Conservation (phyloP, 2,329 filamentous ascomycete genomes). For the Diaporthe citri region DNA sequence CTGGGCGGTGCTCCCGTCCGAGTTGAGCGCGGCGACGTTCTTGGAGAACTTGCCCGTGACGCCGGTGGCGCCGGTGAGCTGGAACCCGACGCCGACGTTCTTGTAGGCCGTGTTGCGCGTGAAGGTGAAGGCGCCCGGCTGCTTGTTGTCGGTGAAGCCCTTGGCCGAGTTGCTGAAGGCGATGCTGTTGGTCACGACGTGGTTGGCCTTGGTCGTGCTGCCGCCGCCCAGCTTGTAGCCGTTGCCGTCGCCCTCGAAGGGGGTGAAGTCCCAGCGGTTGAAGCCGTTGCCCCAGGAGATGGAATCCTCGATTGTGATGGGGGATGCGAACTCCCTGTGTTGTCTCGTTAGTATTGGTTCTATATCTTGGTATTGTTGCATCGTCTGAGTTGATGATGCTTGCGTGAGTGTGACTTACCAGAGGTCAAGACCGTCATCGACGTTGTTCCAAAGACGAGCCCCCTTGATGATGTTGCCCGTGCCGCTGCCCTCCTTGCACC, state of each 20-base stretch:
- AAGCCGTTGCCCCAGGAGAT: conserved; percentile 61
- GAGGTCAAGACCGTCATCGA: conserved; percentile 58
- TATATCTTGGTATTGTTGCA: no score
- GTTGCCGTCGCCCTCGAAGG: conserved; percentile 61
- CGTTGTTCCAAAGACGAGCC: conserved; percentile 63
- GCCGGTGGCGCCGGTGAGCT: conserved; percentile 51
- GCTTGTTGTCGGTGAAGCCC: conserved; percentile 61
- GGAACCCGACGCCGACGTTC: conserved; percentile 57
- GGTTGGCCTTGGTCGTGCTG: conserved; percentile 54
- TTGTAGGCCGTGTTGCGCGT: conserved; percentile 60
- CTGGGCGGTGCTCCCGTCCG: conserved; percentile 39
- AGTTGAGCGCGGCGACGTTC: conserved; percentile 55
- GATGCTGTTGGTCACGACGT: conserved; percentile 59
- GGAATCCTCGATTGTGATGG: conserved; percentile 58
- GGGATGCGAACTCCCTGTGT: conserved; percentile 52
- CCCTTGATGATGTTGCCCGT: conserved; percentile 59
- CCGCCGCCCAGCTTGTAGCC: conserved; percentile 61
- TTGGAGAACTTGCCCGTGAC: conserved; percentile 47
- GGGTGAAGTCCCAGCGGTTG: conserved; percentile 57
- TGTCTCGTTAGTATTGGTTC: neutral
- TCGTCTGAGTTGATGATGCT: no score
- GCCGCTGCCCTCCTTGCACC: conserved; percentile 60
- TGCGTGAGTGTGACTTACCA: conserved; percentile 44
- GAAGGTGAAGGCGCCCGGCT: conserved; percentile 55
- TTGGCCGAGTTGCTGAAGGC: conserved; percentile 58